Evolutionary conservation across 2,329 filamentous ascomycete species (phyloP).

Genomic region (Pezicula radicicola): DNA sequence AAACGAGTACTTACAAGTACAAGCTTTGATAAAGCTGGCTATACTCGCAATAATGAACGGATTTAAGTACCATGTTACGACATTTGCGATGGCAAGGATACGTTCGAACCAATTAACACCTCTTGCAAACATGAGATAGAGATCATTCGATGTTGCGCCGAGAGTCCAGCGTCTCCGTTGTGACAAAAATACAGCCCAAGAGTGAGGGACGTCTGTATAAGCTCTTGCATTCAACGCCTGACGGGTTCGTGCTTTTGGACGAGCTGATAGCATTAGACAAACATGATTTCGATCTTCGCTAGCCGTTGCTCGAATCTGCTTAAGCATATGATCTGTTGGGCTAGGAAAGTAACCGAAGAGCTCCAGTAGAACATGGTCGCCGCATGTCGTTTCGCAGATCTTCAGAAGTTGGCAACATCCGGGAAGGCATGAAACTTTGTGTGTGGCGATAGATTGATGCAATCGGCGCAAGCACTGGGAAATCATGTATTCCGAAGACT

Average conservation of each 20-base stretch:
- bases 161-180: slow-evolving; percentile 48
- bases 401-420: slow-evolving; percentile 48
- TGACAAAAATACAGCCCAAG: slow-evolving; percentile 43
- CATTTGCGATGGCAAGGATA: slow-evolving; percentile 42
- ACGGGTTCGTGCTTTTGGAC: slow-evolving; percentile 39
- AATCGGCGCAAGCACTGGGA: slow-evolving; percentile 44
- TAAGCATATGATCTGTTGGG: slow-evolving; percentile 45
- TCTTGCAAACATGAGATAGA: slow-evolving; percentile 43
- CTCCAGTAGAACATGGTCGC: slow-evolving; percentile 41
- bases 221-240: slow-evolving; percentile 45
- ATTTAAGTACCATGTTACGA: slow-evolving; percentile 35
- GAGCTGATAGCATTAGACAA: slow-evolving; percentile 44
- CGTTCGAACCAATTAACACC: slow-evolving; percentile 41
- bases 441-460: slow-evolving; percentile 46
- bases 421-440: slow-evolving; percentile 46
- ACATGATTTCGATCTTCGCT: slow-evolving; percentile 49
- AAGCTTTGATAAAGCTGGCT: slow-evolving; percentile 15
- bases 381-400: slow-evolving; percentile 46
- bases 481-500: slow-evolving; percentile 46
- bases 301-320: slow-evolving; percentile 45
- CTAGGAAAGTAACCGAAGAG: slow-evolving; percentile 46
- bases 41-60: slow-evolving; percentile 21
- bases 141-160: slow-evolving; percentile 45
- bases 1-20: slow-evolving; percentile 2
- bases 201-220: slow-evolving; percentile 43